Base-by-base conservation (phyloP, 441 rosid species). In the Cnidoscolus chayamansa region DNA sequence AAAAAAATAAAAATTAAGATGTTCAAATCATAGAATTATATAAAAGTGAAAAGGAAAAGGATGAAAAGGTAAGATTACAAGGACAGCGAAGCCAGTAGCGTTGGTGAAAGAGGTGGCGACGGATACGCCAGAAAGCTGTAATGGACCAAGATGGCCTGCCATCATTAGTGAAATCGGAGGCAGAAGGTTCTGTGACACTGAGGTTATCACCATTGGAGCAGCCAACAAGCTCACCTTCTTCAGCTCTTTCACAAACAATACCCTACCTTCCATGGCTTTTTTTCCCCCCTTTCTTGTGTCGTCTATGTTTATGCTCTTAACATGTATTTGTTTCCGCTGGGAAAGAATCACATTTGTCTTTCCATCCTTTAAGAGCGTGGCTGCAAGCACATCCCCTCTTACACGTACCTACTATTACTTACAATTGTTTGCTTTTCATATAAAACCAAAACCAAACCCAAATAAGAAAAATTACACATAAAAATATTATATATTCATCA, bases 101-200 rank as follows among this genome's bases (percentile, higher is more conserved):
- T 79, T 79, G 69, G 77, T 70, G 37, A 79, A 37, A 47, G 72
- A 61, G 51, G 77, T 69, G 17, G 80, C 80, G 7, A 79, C 47
- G 10, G 80, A 63, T 0, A 73, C 79, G 1, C 78, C 73, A 12
- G 78, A 74, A 35, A 76, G 76, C 1, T 65, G 45, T 31, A 80
- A 72, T 20, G 71, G 10, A 10, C 80, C 80, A 54, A 80, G 72
- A 57, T 73, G 83, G 7, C 80, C 83, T 0, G 70, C 71, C n/a
- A 63, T 71, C 25, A 80, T 59, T 16, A 80, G 7, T 7, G 80
- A 73, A 35, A 73, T 66, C 0, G 77, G 56, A n/a, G 67, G 72
- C 69, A 79, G 15, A 7, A 72, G 57, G 30, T 68, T 75, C 61
- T 76, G 77, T 47, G 72, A 59, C 11, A 73, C 61, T 20, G 82